Base-by-base conservation (phyloP, 2,329 filamentous ascomycete genomes). In the Hirsutella minnesotensis region DNA sequence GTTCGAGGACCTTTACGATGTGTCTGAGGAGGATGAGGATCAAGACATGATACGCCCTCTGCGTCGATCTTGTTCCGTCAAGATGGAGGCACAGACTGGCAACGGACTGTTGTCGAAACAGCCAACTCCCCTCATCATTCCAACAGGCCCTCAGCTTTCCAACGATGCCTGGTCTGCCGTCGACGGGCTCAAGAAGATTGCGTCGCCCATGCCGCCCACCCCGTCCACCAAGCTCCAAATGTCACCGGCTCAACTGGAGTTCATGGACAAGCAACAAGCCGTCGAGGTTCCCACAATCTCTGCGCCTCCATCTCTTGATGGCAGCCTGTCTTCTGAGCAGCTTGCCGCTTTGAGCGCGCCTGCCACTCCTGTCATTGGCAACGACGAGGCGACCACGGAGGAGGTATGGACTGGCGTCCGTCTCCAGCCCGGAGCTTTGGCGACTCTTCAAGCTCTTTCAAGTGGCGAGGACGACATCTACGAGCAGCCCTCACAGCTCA, bases 1-100 rank as follows among this genome's bases (percentile, higher is more conserved):
- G 49, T 90, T 90, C 53, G 86, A 94, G 61, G 86, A 94, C 53
- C 67, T 95, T 39, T 95, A 95, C 61, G 85, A 92, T 61, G 74
- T 86, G 35, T 88, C 86, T 15, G 87, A 94, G 51, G 78, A 86
- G 51, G 79, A 87, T 43, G 87, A 94, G 52, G 72, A 76, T 9
- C 58, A 58, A 29, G 37, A 47, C 44, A 21, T 46, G 27, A 40
- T 46, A 24, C 47, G 48, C 19, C 47, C 51, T 36, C 49, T 54
- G 29, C 55, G 47, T 38, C 54, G 54, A 33, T 53, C 52, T 37
- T 47, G 52, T 15, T 55, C 59, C 54, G 51, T 52, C 60, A 64
- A 55, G 63, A 59, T 21, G 27, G 41, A 35, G 8, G 39, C 38
- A 20, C 58, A 64, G 53, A 59, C 64, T 52, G 48, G 68, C 57